phyloP scores from a whole-genome alignment of 75 land plant genomes.

The Adiantum capillusveneris region DNA sequence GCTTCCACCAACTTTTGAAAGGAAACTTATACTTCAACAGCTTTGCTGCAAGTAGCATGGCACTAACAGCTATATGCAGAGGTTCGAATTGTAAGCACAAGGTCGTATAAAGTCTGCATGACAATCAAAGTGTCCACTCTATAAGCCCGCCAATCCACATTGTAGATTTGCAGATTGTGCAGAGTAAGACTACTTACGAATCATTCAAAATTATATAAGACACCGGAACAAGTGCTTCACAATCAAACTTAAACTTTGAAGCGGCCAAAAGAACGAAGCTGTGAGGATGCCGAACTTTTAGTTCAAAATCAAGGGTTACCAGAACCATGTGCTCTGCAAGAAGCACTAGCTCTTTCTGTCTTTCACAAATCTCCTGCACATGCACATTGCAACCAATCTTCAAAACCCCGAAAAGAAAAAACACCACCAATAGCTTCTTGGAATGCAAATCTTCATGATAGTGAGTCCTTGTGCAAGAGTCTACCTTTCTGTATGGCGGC shows the following conservation, averaged over 20 bases:
- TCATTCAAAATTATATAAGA: conserved; percentile 48
- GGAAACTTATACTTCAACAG: conserved; percentile 37
- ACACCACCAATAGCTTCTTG: too few relatives aligned
- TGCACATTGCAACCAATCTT: background rate
- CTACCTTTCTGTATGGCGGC: too few relatives aligned
- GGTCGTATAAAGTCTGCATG: conserved; percentile 35
- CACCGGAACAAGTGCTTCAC: conserved; percentile 34
- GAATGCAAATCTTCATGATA: too few relatives aligned
- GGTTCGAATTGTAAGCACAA: conserved; percentile 46
- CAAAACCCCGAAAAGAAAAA: background rate
- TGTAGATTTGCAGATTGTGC: background rate
- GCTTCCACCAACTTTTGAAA: conserved; percentile 37
- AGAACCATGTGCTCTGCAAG: conserved; percentile 36
- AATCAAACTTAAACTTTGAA: conserved; percentile 23
- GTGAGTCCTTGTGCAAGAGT: too few relatives aligned
- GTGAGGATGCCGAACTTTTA: conserved; percentile 37
- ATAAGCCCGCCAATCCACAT: background rate
- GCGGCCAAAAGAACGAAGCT: conserved; percentile 30
- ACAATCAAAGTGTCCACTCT: background rate
- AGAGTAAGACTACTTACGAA: conserved; percentile 17
- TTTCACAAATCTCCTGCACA: conserved; percentile 27
- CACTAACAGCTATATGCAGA: conserved; percentile 46
- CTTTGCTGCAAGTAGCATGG: conserved; percentile 38
- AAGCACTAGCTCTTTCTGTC: conserved; percentile 30
- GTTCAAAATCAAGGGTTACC: conserved; percentile 34